Evolutionary conservation across 164 flowering plant genomes (phyloP).

Genomic region (Vitis rupestris): DNA sequence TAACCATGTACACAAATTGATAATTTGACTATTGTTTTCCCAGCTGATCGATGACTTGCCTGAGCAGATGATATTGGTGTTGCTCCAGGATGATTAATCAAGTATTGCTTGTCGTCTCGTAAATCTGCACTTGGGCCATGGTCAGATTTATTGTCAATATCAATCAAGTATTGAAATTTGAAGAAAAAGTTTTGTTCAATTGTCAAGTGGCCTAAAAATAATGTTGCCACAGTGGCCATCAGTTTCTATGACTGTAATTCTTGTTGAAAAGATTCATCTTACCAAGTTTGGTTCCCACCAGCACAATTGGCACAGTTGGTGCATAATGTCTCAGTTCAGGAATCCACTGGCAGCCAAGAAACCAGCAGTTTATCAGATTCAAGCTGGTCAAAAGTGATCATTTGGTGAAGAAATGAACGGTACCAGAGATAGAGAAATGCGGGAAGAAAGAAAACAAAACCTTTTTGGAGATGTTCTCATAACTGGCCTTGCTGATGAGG

Average conservation of each 20-base stretch:
- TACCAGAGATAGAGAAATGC: background rate
- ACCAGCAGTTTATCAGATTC: background rate
- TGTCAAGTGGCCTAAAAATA: background rate
- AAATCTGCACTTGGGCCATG: constrained; percentile 29
- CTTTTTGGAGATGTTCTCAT: constrained; percentile 49
- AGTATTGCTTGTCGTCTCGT: constrained; percentile 34
- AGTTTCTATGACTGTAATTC: background rate
- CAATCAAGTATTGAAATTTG: background rate
- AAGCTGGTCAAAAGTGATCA: background rate
- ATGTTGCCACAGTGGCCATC: no score
- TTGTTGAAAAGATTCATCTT: constrained; percentile 10
- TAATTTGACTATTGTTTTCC: no score
- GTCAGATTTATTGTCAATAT: background rate
- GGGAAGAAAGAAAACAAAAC: constrained; percentile 12
- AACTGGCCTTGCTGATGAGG: constrained; percentile 53
- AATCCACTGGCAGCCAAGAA: constrained; percentile 43
- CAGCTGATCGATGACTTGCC: constrained; percentile 19
- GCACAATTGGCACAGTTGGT: constrained; percentile 64
- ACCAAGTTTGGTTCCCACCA: constrained; percentile 83
- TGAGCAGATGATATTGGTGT: constrained; percentile 32
- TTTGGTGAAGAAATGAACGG: background rate
- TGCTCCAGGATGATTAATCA: constrained; percentile 31
- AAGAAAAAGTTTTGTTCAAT: background rate
- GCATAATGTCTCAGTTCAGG: constrained; percentile 74
- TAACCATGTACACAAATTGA: no score